Base-by-base conservation (phyloP, 345 rosid genomes). In the Citropsis articulata region DNA sequence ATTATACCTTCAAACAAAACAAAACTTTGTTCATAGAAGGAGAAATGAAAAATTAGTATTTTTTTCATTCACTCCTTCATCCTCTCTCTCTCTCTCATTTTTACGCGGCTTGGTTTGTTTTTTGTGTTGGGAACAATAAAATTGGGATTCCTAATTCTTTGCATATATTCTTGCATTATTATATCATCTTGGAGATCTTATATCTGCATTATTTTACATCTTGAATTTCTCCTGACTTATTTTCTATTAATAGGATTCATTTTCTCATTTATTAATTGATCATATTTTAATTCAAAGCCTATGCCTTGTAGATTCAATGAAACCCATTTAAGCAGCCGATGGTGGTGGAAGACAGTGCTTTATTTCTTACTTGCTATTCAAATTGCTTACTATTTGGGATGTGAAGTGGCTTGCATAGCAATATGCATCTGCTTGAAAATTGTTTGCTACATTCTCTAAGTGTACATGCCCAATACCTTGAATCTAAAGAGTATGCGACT, bases 251-350 rank as follows among this genome's bases (percentile, higher is more conserved):
- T 86, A 92, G 97, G 84, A 89, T 84, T 85, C 90, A 40, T 80
- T 78, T 81, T 96, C 95, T 71, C 88, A 92, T 81, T 69, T 93
- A 73, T 69, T 96, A 77, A 85, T 81, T 61, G 68, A 78, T 63
- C 25, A 75, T 62, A 28, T 38, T 53, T 48, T 72, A 59, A 60
- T 61, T 57, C 69, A n/a, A 75, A 50, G 66, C 70, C 56, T 77
- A 25, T 80, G 75, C 50, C 67, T 79, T 73, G 89, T 84, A 95
- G 99, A 86, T 94, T 75, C 89, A 84, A 67, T 79, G 92, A 77
- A 96, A 92, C 82, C 97, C 99, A 33, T 96, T 96, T 73, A 90
- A 97, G 89, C 97, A 96, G 89, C 99, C 98, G 36, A 73, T 94
- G 89, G 90, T 42, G 61, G 98, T 92, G 61, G 97, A 92, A 84